Base-by-base conservation (phyloP, 805 yeast genomes). In the Wickerhamiella spandovensis region DNA sequence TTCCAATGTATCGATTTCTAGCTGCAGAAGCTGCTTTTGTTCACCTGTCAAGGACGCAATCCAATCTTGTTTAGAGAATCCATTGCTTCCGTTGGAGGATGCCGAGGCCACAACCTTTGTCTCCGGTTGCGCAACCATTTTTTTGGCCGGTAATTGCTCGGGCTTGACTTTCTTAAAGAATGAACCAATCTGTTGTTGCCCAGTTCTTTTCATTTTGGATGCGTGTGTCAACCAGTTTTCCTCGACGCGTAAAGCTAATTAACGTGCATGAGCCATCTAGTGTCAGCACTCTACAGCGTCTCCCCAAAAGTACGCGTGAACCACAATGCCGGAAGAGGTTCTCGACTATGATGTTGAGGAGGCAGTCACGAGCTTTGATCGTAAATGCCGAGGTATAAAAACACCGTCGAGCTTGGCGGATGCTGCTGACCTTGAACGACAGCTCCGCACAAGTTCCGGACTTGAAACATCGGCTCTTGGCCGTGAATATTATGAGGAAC, bases 1-100 rank as follows among this genome's bases (percentile, higher is more conserved):
- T 54, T 85, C 88, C 53, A 92, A 66, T 0, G 85, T 77, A 1
- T 70, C 64, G 39, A 87, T 76, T 63, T 92, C 98, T 9, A 83
- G 58, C 23, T 72, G 64, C 1, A 88, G 72, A 3, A 88, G 68
- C 2, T 65, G 66, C 44, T 60, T 64, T 41, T 77, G 73, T 44
- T 79, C 85, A 0, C 64, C 56, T 0, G 75, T 62, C 5, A 82
- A 68, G 1, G 71, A 54, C 0, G 60, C 58, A 8, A 79, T 53
- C 84, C 87, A 82, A 49, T 64, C 49, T 2, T 62, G 55, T 57
- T 77, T 81, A 54, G 76, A 38, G 54, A 66, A 35, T 3, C 20
- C 39, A 28, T 35, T 4, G 18, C 10, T 35, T 13, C 20, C 20
- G 39, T n/a, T 15, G 39, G 39, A 17, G 20, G 30, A 6, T 10